Percentiles rank a stretch among this genome's conserved stretches.
phyloP scores from a whole-genome alignment of 768 basidiomycete species.

The Dacryopinax spathularia region DNA sequence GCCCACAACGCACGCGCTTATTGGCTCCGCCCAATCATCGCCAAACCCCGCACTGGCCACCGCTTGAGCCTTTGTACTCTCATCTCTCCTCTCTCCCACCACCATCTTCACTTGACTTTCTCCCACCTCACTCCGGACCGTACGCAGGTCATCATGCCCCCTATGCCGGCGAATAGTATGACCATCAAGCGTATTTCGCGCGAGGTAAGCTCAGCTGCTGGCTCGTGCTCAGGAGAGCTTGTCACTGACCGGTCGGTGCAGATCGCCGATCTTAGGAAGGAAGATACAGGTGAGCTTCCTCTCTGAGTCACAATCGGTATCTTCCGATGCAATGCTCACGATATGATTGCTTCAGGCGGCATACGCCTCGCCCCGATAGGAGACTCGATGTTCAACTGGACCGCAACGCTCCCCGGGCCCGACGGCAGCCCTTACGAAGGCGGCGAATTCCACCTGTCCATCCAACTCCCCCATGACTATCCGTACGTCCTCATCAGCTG shows the following conservation, averaged over 20 bases:
- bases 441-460: constrained; percentile 51
- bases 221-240: background rate
- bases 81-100: background rate
- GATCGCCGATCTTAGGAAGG: constrained; percentile 63
- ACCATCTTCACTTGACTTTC: background rate
- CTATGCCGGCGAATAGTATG: constrained; percentile 19
- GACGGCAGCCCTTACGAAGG: constrained; percentile 73
- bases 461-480: constrained; percentile 56
- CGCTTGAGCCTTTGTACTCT: background rate
- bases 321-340: background rate
- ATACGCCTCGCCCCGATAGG: constrained; percentile 54
- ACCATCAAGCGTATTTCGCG: constrained; percentile 73
- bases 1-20: too few relatives aligned
- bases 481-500: constrained; percentile 41
- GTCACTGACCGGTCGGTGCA: background rate
- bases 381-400: constrained; percentile 53
- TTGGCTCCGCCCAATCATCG: background rate
- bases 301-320: background rate
- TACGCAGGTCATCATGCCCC: too few relatives aligned
- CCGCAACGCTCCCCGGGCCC: constrained; percentile 65
- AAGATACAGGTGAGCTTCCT: constrained; percentile 46
- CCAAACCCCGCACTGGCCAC: background rate
- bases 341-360: background rate
- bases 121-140: background rate
- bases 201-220: constrained; percentile 27